Conservation (phyloP, 352 stramenopile species). For the Phytopythium kandeliae region DNA sequence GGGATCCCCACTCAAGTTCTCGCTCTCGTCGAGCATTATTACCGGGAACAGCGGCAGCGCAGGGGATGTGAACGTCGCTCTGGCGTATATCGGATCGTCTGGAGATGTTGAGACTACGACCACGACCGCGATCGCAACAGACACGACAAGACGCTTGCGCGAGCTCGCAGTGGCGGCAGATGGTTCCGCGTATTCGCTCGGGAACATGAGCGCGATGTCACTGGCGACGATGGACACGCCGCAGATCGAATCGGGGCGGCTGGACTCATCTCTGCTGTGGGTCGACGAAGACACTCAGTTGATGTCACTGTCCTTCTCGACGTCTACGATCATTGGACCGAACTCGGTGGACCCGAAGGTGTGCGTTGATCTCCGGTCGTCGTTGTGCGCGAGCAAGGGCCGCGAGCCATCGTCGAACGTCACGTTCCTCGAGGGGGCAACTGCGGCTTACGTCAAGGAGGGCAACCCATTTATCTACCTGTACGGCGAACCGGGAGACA, state of each 20-base stretch:
- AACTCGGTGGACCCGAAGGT: slow-evolving; percentile 60
- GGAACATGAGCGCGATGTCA: slow-evolving; percentile 37
- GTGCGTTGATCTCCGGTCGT: slow-evolving; percentile 58
- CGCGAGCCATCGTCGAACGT: slow-evolving; percentile 37
- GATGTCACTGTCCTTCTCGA: slow-evolving; percentile 72
- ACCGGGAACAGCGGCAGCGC: slow-evolving; percentile 32
- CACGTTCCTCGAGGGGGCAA: slow-evolving; percentile 28
- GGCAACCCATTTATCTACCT: slow-evolving; percentile 75
- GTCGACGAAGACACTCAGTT: slow-evolving; percentile 60
- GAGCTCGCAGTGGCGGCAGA: slow-evolving; percentile 38
- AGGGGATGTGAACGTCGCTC: slow-evolving; percentile 39
- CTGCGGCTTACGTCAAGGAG: slow-evolving; percentile 58
- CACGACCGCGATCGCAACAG: slow-evolving; percentile 25
- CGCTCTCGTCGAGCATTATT: slow-evolving; percentile 53
- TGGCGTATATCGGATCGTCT: slow-evolving; percentile 48
- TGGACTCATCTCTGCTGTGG: slow-evolving; percentile 76
- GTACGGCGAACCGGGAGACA: slow-evolving; percentile 53
- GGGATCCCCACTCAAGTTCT: slow-evolving; percentile 48
- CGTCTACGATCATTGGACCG: slow-evolving; percentile 59
- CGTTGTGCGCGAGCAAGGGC: slow-evolving; percentile 44
- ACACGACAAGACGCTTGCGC: slow-evolving; percentile 28
- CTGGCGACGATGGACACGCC: slow-evolving; percentile 61
- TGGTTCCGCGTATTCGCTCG: slow-evolving; percentile 11
- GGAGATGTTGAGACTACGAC: slow-evolving; percentile 24
- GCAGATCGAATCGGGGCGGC: slow-evolving; percentile 22